phyloP scores from a whole-genome alignment of 2,329 filamentous ascomycete genomes.

The Beauveria rudraprayagi region DNA sequence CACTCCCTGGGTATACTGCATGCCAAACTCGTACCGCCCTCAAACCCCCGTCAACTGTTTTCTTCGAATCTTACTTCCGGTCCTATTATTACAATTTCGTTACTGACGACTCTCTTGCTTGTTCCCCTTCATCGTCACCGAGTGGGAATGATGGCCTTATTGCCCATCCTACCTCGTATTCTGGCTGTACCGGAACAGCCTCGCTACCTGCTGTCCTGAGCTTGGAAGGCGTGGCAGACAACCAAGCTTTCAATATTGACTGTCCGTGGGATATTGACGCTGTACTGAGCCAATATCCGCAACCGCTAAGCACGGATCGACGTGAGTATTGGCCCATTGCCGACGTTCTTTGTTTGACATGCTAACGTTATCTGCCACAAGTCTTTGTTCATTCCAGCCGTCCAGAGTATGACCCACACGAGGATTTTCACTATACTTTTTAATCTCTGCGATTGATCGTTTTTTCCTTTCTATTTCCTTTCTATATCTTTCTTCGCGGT shows the following conservation, averaged over 20 bases:
- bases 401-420: background rate
- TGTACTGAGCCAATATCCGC: constrained; percentile 14
- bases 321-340: background rate
- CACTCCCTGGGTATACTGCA: background rate
- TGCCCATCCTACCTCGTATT: background rate
- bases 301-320: background rate
- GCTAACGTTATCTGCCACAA: background rate
- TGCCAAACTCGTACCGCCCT: background rate
- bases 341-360: background rate
- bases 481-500: background rate
- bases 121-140: background rate
- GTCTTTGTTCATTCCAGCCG: background rate
- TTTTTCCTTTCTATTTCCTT: background rate
- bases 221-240: constrained; percentile 15
- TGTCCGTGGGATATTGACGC: constrained; percentile 18
- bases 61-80: background rate
- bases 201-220: constrained; percentile 11
- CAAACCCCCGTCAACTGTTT: background rate
- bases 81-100: background rate
- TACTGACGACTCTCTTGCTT: background rate
- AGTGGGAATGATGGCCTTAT: background rate
- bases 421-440: constrained; percentile 8
- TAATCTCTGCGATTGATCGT: background rate
- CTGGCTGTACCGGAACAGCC: constrained; percentile 11
- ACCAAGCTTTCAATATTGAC: constrained; percentile 18